Evolutionary conservation across 1,284 basidiomycete genomes (phyloP).

Genomic region (Volvariella surrecta): DNA sequence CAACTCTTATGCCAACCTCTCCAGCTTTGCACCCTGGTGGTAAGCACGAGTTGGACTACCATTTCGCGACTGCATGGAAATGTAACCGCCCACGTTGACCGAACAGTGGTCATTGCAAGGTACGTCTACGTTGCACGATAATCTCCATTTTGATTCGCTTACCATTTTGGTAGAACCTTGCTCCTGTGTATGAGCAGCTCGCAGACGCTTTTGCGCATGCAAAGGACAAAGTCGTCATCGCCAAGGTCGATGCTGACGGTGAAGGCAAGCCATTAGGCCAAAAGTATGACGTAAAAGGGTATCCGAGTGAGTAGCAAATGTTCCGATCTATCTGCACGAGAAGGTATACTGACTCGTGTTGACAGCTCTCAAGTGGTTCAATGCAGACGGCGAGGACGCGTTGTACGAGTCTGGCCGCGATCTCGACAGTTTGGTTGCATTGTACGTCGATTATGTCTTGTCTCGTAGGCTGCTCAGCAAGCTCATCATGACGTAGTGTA

Average conservation of each 20-base stretch:
- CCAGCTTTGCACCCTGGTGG: constrained; percentile 81
- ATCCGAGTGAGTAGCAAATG: constrained; percentile 62
- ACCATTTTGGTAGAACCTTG: constrained; percentile 56
- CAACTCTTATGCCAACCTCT: neutral
- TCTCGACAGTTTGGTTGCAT: constrained; percentile 66
- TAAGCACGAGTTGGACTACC: constrained; percentile 26
- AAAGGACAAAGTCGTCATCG: constrained; percentile 80
- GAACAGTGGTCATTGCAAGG: constrained; percentile 76
- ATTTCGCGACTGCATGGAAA: neutral
- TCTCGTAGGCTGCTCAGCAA: neutral
- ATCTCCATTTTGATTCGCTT: neutral
- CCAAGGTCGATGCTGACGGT: constrained; percentile 92
- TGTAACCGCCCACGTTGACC: neutral
- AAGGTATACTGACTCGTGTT: constrained; percentile 3
- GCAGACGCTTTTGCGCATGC: constrained; percentile 76
- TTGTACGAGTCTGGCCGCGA: constrained; percentile 79
- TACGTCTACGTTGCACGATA: constrained; percentile 17
- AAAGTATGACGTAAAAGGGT: constrained; percentile 77
- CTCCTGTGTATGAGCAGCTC: constrained; percentile 82
- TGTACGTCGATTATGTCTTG: constrained; percentile 39
- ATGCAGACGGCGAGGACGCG: constrained; percentile 53
- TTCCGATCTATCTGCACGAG: constrained; percentile 9
- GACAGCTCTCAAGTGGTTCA: constrained; percentile 95
- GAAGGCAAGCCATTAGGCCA: constrained; percentile 65
- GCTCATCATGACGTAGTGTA: constrained; percentile 44